Evolutionary conservation across 1,139 yeast species (phyloP).

Genomic region (Taiozyma onychis): DNA sequence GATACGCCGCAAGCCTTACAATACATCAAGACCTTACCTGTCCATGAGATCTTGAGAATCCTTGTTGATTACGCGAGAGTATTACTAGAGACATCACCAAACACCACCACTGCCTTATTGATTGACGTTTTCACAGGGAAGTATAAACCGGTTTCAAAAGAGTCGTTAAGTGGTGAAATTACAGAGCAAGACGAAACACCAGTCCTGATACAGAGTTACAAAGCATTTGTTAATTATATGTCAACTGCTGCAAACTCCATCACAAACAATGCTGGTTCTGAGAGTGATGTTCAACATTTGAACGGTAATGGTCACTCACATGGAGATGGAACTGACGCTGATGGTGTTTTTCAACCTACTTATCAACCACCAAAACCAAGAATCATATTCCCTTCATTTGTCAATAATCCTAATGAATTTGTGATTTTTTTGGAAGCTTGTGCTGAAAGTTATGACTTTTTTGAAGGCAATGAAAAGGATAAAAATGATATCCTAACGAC

Average conservation of each 20-base stretch:
- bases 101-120: slow-evolving; percentile 74
- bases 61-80: slow-evolving; percentile 61
- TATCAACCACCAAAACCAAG: slow-evolving; percentile 92
- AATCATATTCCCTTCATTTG: slow-evolving; percentile 79
- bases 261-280: slow-evolving; percentile 8
- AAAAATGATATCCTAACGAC: slow-evolving; percentile 71
- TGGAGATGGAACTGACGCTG: neutral
- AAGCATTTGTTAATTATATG: slow-evolving; percentile 65
- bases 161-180: neutral
- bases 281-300: slow-evolving; percentile 6
- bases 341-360: slow-evolving; percentile 44
- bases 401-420: slow-evolving; percentile 80
- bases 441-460: slow-evolving; percentile 68
- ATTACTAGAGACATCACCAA: slow-evolving; percentile 64
- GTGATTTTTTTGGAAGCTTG: slow-evolving; percentile 95
- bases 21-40: slow-evolving; percentile 63
- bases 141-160: slow-evolving; percentile 43
- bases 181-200: slow-evolving; percentile 25
- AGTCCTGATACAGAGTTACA: slow-evolving; percentile 56
- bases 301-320: slow-evolving; percentile 6
- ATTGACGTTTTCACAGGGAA: slow-evolving; percentile 88
- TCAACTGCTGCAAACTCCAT: slow-evolving; percentile 28
- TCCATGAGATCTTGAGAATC: slow-evolving; percentile 75
- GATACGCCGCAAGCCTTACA: slow-evolving; percentile 59
- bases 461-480: slow-evolving; percentile 66